Evolutionary conservation across 345 rosid genomes (phyloP).

Genomic region (Tarenaya hassleriana): DNA sequence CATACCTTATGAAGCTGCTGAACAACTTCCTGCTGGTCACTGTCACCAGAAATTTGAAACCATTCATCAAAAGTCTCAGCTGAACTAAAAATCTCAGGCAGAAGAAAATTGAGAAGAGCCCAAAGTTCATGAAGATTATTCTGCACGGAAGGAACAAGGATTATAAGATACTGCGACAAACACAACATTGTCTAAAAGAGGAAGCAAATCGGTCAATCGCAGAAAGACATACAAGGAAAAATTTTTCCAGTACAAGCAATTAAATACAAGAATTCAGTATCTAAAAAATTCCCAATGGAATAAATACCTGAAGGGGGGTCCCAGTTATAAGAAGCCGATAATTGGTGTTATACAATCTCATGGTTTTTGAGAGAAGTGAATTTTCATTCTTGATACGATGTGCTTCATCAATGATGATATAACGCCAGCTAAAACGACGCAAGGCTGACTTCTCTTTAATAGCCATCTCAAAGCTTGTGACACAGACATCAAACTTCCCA

Average conservation of each 20-base stretch:
- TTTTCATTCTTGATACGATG: conserved; percentile 95
- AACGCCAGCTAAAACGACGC: conserved; percentile 93
- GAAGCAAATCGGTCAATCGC: neutral
- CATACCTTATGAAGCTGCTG: conserved; percentile 96
- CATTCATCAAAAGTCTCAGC: conserved; percentile 99
- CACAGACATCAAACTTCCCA: conserved; percentile 89
- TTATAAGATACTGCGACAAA: conserved; percentile 4
- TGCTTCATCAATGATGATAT: conserved; percentile 94
- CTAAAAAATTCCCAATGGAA: conserved; percentile 4
- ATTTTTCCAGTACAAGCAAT: neutral
- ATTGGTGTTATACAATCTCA: conserved; percentile 85
- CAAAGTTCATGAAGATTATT: conserved; percentile 98
- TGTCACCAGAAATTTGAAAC: conserved; percentile 99
- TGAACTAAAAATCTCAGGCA: conserved; percentile 96
- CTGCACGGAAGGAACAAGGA: conserved; percentile 37
- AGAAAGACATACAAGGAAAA: conserved; percentile 16
- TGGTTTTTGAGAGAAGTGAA: conserved; percentile 90
- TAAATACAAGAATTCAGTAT: neutral
- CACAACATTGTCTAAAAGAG: neutral
- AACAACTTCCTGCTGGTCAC: conserved; percentile 98
- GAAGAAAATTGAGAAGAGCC: conserved; percentile 92
- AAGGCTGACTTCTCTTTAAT: conserved; percentile 75
- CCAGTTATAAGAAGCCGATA: conserved; percentile 94
- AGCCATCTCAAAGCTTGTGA: conserved; percentile 97
- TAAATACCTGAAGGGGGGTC: conserved; percentile 92